A percentile compares a stretch with the other conserved stretches of the same genome.
Evolutionary conservation across 768 basidiomycete species (phyloP).

Genomic region (Grammothele lineata): DNA sequence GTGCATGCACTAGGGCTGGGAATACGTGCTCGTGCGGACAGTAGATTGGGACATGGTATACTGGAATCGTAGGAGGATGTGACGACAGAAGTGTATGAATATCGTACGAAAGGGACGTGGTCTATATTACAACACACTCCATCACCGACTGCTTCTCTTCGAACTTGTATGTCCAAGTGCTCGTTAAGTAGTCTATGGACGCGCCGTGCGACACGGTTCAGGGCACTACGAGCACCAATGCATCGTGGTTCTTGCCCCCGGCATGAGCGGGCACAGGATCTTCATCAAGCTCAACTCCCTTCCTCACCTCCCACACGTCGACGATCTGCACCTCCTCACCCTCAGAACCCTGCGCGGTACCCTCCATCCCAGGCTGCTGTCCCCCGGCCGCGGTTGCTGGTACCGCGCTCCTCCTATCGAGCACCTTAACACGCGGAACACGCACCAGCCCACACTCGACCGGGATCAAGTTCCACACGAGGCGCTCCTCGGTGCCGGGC

Average conservation of each 20-base stretch:
- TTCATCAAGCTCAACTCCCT: too few species aligned
- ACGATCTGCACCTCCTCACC: constrained; percentile 51
- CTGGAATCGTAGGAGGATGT: too few species aligned
- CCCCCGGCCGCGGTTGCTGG: constrained; percentile 20
- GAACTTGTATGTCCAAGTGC: too few species aligned
- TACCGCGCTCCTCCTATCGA: constrained; percentile 42
- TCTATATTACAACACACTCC: too few species aligned
- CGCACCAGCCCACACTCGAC: constrained; percentile 67
- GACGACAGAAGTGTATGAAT: too few species aligned
- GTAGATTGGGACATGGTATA: neutral
- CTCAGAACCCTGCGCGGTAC: constrained; percentile 30
- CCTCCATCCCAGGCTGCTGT: constrained; percentile 25
- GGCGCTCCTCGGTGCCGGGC: constrained; percentile 61
- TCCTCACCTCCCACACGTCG: constrained; percentile 34
- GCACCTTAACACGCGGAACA: constrained; percentile 58
- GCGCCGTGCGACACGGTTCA: neutral
- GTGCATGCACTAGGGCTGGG: constrained; percentile 9
- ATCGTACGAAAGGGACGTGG: too few species aligned
- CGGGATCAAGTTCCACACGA: constrained; percentile 69
- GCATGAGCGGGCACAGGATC: too few species aligned
- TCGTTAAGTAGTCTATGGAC: too few species aligned
- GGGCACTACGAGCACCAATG: constrained; percentile 6
- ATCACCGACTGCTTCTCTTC: too few species aligned
- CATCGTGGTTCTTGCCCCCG: neutral
- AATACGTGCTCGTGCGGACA: constrained; percentile 10